Evolutionary conservation across 257 asterid species (phyloP), one percentile per base, ranked within the genome.

Genomic region (Verbena officinalis): DNA sequence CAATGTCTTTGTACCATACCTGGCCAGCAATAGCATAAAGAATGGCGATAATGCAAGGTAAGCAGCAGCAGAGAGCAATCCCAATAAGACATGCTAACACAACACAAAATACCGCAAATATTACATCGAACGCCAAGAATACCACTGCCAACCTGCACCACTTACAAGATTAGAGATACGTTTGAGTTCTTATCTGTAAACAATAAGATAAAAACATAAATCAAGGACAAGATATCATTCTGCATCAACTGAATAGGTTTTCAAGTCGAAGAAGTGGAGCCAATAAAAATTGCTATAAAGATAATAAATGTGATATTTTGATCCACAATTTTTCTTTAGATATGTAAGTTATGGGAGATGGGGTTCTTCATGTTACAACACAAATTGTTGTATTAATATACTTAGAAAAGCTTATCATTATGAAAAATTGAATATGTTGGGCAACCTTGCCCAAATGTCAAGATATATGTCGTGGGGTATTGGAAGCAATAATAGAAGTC

Each of bases 1-100:
- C 20, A 38, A 12, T 16, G n/a, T 31, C 38, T 16, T 48, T 51
- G 8, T 21, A 17, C 42, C 67, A 20, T 85, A 89, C 98, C 96
- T 93, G 97, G 70, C 99, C 97, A 63, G 97, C 96, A 71, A 93
- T 90, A 33, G 99, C 96, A 79, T 93, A 93, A 65, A 93, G 97
- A 77, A 93, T 77, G 55, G 96, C 97, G 56, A 90, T 93, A 78
- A 93, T 93, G 85, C 99, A 93, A 61, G 99, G 99, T 74, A 93
- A 76, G 95, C 99, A 90, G 82, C 97, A 90, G 79, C 99, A 93
- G 62, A 93, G 86, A 55, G 97, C 97, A 43, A 93, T 77, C 65
- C 97, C 99, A 51, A 93, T 90, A 59, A 93, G 84, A 71, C 96
- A 90, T 65, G 99, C 97, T 75, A 93, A 82, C 51, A 85, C 96